phyloP scores from a whole-genome alignment of 139 green algal genomes.

The Zygnema cylindricum region DNA sequence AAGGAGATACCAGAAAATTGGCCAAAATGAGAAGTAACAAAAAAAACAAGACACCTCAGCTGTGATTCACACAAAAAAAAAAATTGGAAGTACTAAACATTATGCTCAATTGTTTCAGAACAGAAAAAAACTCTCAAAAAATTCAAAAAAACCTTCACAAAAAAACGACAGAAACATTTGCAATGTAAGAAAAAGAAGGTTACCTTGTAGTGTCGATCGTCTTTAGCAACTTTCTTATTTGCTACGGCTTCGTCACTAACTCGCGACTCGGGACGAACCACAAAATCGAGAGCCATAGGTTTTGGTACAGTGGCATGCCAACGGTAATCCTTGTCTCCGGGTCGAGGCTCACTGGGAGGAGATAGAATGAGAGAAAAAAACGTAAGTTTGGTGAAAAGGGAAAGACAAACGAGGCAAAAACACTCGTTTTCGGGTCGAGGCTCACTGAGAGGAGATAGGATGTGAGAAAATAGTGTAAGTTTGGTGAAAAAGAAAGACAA shows the following conservation, averaged over 20 bases:
- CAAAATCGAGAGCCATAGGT: conserved; percentile 69
- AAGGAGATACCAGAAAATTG: too few species aligned
- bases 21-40: too few species aligned
- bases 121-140: too few species aligned
- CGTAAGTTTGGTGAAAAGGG: neutral
- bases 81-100: too few species aligned
- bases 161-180: too few species aligned
- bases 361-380: neutral
- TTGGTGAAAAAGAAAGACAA: neutral
- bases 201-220: conserved; percentile 18
- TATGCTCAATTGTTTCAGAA: too few species aligned
- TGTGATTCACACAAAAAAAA: too few species aligned
- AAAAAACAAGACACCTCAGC: too few species aligned
- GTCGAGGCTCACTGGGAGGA: conserved; percentile 21
- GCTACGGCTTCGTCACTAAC: conserved; percentile 19
- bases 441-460: neutral
- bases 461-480: neutral
- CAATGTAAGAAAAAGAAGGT: too few species aligned
- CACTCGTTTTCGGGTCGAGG: conserved; percentile 58
- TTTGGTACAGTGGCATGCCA: conserved; percentile 68
- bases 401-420: conserved; percentile 53
- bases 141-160: too few species aligned
- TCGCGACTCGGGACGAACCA: conserved; percentile 59
- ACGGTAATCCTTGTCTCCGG: conserved; percentile 65
- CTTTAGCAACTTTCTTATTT: neutral